Evolutionary conservation across 192 early-diverging fungal species (phyloP).

Genomic region (Coemansia sp.): DNA sequence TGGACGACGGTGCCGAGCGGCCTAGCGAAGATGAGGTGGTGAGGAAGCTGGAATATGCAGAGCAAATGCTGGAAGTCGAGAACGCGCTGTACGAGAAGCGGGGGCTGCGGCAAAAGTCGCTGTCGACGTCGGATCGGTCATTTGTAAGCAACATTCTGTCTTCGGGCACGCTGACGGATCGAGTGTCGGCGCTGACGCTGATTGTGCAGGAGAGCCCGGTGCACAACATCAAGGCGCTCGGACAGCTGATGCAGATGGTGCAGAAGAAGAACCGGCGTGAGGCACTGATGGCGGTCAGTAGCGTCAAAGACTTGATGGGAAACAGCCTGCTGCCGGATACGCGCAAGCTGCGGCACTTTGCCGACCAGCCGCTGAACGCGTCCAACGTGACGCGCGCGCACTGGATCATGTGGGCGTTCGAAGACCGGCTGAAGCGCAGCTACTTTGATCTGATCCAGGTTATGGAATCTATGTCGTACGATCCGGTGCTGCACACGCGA

Average conservation of each 20-base stretch:
- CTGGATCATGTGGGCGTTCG: constrained; percentile 88
- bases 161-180: constrained; percentile 91
- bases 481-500: constrained; percentile 79
- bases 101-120: constrained; percentile 46
- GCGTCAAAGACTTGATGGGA: constrained; percentile 85
- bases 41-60: constrained; percentile 52
- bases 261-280: constrained; percentile 88
- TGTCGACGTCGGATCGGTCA: constrained; percentile 73
- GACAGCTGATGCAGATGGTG: constrained; percentile 78
- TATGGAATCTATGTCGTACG: constrained; percentile 84
- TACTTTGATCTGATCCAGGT: constrained; percentile 88
- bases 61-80: constrained; percentile 62
- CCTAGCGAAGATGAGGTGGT: constrained; percentile 35
- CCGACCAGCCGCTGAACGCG: constrained; percentile 76
- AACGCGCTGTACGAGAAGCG: constrained; percentile 56
- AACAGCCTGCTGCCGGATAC: constrained; percentile 71
- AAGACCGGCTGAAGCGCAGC: constrained; percentile 85
- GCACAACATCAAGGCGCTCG: constrained; percentile 68
- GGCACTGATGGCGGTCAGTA: constrained; percentile 76
- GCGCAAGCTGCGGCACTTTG: constrained; percentile 88
- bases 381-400: constrained; percentile 61
- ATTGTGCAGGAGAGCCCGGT: constrained; percentile 88
- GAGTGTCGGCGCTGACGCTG: constrained; percentile 88
- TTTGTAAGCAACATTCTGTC: constrained; percentile 85
- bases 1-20: constrained; percentile 10